A percentile compares a stretch with the other conserved stretches of the same genome.
These are phyloP conservation scores for Arbutus unedo DNA, from an alignment of 148 eudicot genomes.

Conservation along the genomic window DNA sequence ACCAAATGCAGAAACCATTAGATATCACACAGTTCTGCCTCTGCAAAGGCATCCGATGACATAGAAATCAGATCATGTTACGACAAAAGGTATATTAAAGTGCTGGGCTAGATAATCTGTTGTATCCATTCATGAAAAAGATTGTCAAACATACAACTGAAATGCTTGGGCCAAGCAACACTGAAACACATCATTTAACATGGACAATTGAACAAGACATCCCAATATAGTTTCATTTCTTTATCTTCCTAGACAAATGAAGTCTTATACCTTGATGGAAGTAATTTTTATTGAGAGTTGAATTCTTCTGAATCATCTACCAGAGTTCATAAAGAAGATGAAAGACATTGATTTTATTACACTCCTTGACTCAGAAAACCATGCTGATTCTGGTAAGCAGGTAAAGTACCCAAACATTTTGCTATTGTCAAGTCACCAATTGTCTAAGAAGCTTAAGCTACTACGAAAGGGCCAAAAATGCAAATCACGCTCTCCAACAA, in stretches of 20 bases:
- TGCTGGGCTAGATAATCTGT: neutral
- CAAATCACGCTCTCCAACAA: neutral
- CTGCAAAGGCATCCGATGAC: neutral
- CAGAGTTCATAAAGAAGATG: neutral
- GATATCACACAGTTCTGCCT: constrained; percentile 7
- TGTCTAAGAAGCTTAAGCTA: constrained; percentile 3
- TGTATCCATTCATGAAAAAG: neutral
- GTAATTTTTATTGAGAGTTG: neutral
- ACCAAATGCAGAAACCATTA: neutral
- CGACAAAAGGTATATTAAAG: neutral
- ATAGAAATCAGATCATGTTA: neutral
- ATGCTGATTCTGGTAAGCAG: neutral
- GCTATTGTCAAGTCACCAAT: neutral
- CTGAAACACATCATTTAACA: neutral
- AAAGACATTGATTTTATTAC: neutral
- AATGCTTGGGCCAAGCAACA: neutral
- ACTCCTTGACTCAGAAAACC: neutral
- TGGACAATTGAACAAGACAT: neutral
- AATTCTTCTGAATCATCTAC: neutral
- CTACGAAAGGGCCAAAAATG: neutral
- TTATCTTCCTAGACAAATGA: neutral
- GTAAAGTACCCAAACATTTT: neutral
- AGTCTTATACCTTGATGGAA: neutral
- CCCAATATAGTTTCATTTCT: neutral
- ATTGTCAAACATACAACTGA: neutral